Percentiles rank a stretch among this genome's conserved stretches.
phyloP scores from a whole-genome alignment of 495 filamentous ascomycete species.

The Talaromyces nanjingensis region DNA sequence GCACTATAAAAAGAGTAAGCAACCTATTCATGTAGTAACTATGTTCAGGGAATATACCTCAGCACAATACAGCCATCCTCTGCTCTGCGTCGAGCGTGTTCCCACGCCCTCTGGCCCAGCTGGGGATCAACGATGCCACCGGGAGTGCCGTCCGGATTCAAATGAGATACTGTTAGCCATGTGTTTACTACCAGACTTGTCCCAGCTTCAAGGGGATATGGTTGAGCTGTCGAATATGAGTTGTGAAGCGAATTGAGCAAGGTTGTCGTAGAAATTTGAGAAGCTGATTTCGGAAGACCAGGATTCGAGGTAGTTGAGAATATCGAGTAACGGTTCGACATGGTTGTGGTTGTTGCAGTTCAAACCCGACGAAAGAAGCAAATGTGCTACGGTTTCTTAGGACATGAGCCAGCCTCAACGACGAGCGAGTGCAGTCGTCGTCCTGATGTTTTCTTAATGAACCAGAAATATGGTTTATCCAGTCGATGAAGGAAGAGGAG shows the following conservation, averaged over 20 bases:
- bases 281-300: constrained; percentile 55
- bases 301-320: constrained; percentile 70
- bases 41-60: constrained; percentile 49
- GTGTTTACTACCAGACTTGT: constrained; percentile 94
- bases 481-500: background rate
- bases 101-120: constrained; percentile 81
- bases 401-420: constrained; percentile 4
- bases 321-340: constrained; percentile 80
- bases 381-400: background rate
- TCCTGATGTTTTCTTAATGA: background rate
- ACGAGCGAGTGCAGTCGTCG: constrained; percentile 6
- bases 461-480: background rate
- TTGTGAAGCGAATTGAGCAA: constrained; percentile 88
- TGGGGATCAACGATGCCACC: constrained; percentile 77
- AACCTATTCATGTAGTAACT: constrained; percentile 11
- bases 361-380: background rate
- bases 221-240: constrained; percentile 70
- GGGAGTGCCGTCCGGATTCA: constrained; percentile 54
- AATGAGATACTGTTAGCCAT: constrained; percentile 72
- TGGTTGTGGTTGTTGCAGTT: constrained; percentile 23
- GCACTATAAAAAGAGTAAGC: constrained; percentile 48
- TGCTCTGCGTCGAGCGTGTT: constrained; percentile 89
- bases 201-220: constrained; percentile 81
- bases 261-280: constrained; percentile 85
- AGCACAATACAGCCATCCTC: constrained; percentile 93